Base-by-base conservation (phyloP, 441 rosid species). In the Viola pubescens region DNA sequence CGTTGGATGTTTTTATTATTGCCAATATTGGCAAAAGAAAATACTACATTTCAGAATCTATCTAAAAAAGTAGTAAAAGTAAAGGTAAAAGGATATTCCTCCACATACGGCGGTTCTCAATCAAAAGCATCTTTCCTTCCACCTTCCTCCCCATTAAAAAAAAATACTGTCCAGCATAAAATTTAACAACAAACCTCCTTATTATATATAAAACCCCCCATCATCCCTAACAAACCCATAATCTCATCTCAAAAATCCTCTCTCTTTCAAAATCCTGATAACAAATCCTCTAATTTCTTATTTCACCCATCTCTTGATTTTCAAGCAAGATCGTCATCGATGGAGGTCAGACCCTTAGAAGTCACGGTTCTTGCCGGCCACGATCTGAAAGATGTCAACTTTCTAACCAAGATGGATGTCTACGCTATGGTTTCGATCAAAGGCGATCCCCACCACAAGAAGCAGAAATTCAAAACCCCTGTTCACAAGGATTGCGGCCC, bases 341-440 rank as follows among this genome's bases (percentile, higher is more conserved):
- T 83, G 96, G 92, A 82, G 69, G 68, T 72, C 68, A 74, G 81
- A 45, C 55, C 77, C n/a, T 66, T 86, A 10, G 86, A 81, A 59
- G 63, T 88, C 59, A 86, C 79, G 54, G 52, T 82, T 9, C 54
- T 68, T 40, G 78, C 83, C 0, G 89, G 84, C 1, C 75, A 70
- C 26, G 87, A 76, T 61, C 75, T 86, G 12, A 81, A 82, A 71
- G 82, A 86, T 38, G 66, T 81, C 42, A 88, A 86, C 37, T 54
- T 74, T 61, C 60, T 86, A 74, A 73, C 86, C 14, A 81, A 77
- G 67, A 88, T 84, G 78, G 91, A 81, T 69, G 77, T 87, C 10
- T 86, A 82, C 70, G 89, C 75, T 1, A 76, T 73, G 58, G 81
- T 71, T 59, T 65, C 84, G 0, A 68, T 81, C 74, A 70, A 78